Percentiles rank a stretch among this genome's conserved stretches.
These are phyloP conservation scores for Rhizomucor miehei DNA, from an alignment of 371 early-diverging fungal species.

Conservation along the genomic window DNA sequence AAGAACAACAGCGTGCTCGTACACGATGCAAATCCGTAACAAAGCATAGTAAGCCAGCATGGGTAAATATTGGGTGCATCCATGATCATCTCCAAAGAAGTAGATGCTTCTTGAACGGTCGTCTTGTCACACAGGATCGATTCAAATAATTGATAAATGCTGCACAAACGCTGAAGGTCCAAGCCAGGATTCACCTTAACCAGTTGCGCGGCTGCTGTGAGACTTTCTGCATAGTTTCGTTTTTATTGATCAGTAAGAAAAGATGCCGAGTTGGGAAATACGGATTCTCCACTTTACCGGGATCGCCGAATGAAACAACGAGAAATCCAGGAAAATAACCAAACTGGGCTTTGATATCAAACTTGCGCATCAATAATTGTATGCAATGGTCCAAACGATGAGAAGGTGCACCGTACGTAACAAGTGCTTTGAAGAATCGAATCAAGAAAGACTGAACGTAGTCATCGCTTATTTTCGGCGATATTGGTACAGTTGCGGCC, in stretches of 20 bases:
- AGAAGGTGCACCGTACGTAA: conserved; percentile 68
- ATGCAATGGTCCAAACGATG: conserved; percentile 70
- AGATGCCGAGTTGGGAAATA: conserved; percentile 16
- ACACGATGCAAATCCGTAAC: conserved; percentile 55
- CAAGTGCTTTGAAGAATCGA: conserved; percentile 49
- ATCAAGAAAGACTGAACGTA: conserved; percentile 16
- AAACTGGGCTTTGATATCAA: conserved; percentile 51
- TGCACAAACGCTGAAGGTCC: conserved; percentile 53
- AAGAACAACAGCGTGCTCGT: conserved; percentile 59
- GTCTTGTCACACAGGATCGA: conserved; percentile 45
- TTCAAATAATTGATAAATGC: conserved; percentile 55
- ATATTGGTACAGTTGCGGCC: conserved; percentile 4
- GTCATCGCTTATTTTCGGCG: neutral
- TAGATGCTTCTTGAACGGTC: conserved; percentile 50
- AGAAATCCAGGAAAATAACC: conserved; percentile 62
- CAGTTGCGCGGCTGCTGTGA: conserved; percentile 54
- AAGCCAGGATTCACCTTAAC: conserved; percentile 49
- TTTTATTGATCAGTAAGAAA: neutral
- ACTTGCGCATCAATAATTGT: conserved; percentile 39
- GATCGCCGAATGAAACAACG: conserved; percentile 62
- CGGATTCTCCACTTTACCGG: conserved; percentile 24
- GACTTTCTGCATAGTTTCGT: conserved; percentile 11
- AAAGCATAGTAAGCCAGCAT: conserved; percentile 45
- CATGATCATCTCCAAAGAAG: conserved; percentile 47
- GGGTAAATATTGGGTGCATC: conserved; percentile 38